Percentiles rank a stretch among this genome's conserved stretches.
These are phyloP conservation scores for Alternaria rosae DNA, from an alignment of 2,329 filamentous ascomycete genomes.

Conservation along the genomic window DNA sequence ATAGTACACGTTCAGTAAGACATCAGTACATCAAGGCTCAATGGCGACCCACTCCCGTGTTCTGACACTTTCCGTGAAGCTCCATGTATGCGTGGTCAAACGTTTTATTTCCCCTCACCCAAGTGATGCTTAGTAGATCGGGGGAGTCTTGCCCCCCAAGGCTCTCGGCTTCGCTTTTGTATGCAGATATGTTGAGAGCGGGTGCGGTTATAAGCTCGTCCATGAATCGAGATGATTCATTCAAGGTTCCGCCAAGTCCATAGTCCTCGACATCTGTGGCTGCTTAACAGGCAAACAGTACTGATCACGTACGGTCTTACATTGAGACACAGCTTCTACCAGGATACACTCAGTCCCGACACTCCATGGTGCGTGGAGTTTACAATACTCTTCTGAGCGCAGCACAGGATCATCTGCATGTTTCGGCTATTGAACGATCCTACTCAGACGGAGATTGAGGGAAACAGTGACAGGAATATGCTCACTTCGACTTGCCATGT, in stretches of 20 bases:
- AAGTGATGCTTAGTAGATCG: background rate
- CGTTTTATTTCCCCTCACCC: background rate
- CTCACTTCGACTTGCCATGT: accelerated
- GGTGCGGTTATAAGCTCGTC: background rate
- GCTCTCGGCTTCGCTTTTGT: accelerated
- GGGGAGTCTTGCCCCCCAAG: background rate
- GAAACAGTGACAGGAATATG: too few species aligned
- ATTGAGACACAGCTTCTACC: background rate
- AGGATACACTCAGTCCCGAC: too few species aligned
- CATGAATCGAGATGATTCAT: background rate
- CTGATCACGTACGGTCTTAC: background rate
- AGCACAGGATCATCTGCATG: background rate
- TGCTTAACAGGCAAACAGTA: background rate
- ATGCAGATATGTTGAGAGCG: background rate
- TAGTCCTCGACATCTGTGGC: background rate
- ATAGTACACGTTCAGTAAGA: accelerated
- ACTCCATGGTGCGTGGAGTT: too few species aligned
- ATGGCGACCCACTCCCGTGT: background rate
- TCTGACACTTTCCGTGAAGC: background rate
- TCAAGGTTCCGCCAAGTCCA: background rate
- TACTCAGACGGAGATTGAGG: background rate
- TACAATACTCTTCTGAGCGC: too few species aligned
- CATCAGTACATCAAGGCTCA: accelerated
- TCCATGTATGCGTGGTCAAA: background rate
- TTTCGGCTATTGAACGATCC: background rate